phyloP scores from a whole-genome alignment of 768 basidiomycete species.

The Lentinula lateritia region DNA sequence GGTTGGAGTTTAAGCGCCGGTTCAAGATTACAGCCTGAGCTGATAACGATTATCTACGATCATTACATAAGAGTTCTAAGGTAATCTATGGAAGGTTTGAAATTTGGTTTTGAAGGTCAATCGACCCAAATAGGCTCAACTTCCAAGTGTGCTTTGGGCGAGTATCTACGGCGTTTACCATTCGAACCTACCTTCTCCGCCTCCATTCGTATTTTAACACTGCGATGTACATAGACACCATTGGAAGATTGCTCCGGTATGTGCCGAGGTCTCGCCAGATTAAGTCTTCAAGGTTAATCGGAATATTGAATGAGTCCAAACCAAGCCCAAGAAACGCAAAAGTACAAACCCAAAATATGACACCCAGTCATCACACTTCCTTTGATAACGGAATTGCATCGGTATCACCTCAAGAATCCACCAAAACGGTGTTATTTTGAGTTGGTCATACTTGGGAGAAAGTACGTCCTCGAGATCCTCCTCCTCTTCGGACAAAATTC shows the following conservation, averaged over 20 bases:
- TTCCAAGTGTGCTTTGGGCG: constrained; percentile 31
- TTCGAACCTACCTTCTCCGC: constrained; percentile 28
- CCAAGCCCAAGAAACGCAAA: background rate
- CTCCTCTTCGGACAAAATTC: constrained; percentile 43
- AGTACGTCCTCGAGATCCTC: constrained; percentile 61
- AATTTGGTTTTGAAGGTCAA: constrained; percentile 12
- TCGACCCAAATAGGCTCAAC: constrained; percentile 30
- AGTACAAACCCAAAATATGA: constrained; percentile 11
- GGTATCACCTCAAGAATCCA: constrained; percentile 66
- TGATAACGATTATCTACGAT: too few relatives aligned
- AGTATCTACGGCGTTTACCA: constrained; percentile 23
- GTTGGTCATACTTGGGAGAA: constrained; percentile 54
- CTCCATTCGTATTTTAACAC: constrained; percentile 50
- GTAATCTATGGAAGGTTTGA: too few relatives aligned
- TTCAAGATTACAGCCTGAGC: too few relatives aligned
- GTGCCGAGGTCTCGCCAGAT: constrained; percentile 35
- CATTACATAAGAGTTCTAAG: too few relatives aligned
- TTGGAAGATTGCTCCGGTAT: constrained; percentile 31
- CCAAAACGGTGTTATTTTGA: constrained; percentile 44
- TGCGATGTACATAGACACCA: constrained; percentile 41
- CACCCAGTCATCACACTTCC: constrained; percentile 23
- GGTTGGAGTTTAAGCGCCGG: too few relatives aligned
- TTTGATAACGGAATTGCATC: constrained; percentile 31
- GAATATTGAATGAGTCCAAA: background rate
- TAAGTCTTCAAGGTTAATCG: constrained; percentile 10